Percentiles rank a stretch among this genome's conserved stretches.
These are phyloP conservation scores for Citeromyces siamensis DNA, from an alignment of 1,139 yeast genomes.

Conservation along the genomic window DNA sequence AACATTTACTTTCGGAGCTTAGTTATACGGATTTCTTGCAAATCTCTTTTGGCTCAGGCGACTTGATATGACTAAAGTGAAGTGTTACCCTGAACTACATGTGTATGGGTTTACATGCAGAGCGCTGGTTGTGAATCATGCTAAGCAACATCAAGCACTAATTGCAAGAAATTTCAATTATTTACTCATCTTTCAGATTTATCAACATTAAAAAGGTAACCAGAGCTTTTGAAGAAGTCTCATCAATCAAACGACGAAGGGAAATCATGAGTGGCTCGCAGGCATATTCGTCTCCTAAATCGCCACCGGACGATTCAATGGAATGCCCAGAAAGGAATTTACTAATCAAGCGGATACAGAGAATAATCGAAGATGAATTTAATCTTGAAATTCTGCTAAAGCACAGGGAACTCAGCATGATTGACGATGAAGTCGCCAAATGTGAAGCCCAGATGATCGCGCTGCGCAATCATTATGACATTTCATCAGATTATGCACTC, in stretches of 20 bases:
- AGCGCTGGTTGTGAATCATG: neutral
- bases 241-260: too few relatives aligned
- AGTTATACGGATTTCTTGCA: neutral
- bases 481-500: slow-evolving; percentile 22
- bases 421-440: slow-evolving; percentile 52
- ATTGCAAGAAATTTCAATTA: neutral
- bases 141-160: neutral
- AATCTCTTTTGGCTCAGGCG: slow-evolving; percentile 1
- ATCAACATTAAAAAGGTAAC: neutral
- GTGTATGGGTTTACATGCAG: slow-evolving; percentile 1
- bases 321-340: neutral
- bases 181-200: neutral
- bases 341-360: neutral
- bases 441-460: slow-evolving; percentile 50
- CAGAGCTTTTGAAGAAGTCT: neutral
- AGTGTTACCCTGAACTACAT: slow-evolving; percentile 1
- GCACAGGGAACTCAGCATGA: slow-evolving; percentile 47
- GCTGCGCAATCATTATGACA: slow-evolving; percentile 39
- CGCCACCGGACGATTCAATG: neutral
- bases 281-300: slow-evolving; percentile 1
- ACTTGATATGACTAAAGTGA: neutral
- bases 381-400: slow-evolving; percentile 62
- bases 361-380: slow-evolving; percentile 26
- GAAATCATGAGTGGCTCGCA: too few relatives aligned
- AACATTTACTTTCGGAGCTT: neutral